Conservation (phyloP, 2,329 filamentous ascomycete species). For the Phialemonium atrogriseum region DNA sequence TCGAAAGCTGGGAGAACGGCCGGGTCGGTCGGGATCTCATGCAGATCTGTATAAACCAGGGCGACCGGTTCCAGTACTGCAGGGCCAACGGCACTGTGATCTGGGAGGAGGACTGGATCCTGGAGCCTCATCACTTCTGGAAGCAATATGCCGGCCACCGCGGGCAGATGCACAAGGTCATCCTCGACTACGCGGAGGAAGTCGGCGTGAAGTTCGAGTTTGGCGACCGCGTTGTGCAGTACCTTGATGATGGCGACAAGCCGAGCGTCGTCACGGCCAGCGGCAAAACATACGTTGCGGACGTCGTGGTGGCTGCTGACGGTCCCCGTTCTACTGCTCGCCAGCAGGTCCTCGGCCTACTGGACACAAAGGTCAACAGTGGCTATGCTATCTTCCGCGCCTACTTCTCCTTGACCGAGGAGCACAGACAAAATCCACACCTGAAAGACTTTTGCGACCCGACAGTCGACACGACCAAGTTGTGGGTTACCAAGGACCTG, state of each 20-base stretch:
- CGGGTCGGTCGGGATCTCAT: background rate
- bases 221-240: background rate
- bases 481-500: background rate
- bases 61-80: background rate
- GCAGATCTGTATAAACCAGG: background rate
- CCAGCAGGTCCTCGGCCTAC: background rate
- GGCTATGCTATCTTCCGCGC: constrained; percentile 1
- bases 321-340: background rate
- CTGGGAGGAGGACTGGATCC: background rate
- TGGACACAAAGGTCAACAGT: background rate
- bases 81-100: background rate
- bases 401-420: background rate
- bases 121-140: background rate
- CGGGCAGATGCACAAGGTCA: background rate
- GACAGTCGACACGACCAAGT: background rate
- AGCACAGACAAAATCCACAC: background rate
- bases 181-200: background rate
- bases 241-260: background rate
- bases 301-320: background rate
- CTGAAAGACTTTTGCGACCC: background rate
- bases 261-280: background rate
- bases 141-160: background rate
- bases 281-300: background rate
- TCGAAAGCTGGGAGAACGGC: background rate
- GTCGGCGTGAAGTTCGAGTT: background rate